Conservation (phyloP, 345 rosid species). For the Euclidium syriacum region DNA sequence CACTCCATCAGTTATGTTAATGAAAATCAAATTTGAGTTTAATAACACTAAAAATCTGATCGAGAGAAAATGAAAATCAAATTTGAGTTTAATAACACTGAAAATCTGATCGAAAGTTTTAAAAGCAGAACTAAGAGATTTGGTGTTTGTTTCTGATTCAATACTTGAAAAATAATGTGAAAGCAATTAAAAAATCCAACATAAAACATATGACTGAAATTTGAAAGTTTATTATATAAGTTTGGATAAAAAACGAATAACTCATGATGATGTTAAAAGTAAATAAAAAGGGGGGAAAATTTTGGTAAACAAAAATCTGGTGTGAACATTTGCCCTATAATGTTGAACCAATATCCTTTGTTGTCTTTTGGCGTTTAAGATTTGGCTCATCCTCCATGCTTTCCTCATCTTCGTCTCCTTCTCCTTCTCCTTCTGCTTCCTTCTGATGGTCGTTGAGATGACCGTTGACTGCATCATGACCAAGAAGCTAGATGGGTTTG, state of each 20-base stretch:
- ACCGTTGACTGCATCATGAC: conserved; percentile 81
- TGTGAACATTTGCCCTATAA: conserved; percentile 1
- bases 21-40: too few relatives aligned
- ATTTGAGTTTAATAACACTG: too few relatives aligned
- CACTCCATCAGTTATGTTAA: too few relatives aligned
- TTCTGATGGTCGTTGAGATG: conserved; percentile 45
- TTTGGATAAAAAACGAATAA: not conserved
- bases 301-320: conserved; percentile 5
- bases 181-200: not conserved
- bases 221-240: not conserved
- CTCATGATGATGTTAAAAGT: not conserved
- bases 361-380: conserved; percentile 30
- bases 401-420: conserved; percentile 12
- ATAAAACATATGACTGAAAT: not conserved
- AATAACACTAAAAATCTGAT: too few relatives aligned
- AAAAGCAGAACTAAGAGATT: too few relatives aligned
- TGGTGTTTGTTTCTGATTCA: not conserved
- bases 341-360: conserved; percentile 19
- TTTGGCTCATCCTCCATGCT: conserved; percentile 19
- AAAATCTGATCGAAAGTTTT: too few relatives aligned
- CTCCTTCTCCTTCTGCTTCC: conserved; percentile 37
- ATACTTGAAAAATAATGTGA: not conserved
- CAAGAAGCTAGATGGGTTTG: conserved; percentile 90
- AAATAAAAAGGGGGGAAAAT: not conserved
- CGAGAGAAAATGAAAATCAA: too few relatives aligned